Percentiles rank a stretch among this genome's conserved stretches.
Evolutionary conservation across 176 grass and related monocot species (phyloP).

Genomic region (Alloteropsis semialata): DNA sequence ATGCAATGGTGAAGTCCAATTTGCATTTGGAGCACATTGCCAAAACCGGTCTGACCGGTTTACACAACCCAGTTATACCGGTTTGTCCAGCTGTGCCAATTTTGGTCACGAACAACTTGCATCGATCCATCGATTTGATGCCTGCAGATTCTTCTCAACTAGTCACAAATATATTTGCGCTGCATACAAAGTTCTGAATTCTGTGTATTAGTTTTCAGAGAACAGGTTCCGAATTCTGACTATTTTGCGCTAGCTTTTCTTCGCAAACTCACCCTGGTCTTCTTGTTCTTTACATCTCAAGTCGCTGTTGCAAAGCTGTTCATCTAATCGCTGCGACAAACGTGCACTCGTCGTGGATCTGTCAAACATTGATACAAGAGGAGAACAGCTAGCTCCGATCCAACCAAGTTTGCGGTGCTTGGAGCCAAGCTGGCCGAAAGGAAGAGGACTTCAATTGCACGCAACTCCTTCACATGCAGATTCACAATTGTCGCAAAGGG

Average conservation of each 20-base stretch:
- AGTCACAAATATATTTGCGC: neutral
- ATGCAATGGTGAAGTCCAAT: no score
- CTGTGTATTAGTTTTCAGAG: no score
- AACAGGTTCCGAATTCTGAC: neutral
- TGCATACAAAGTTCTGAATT: neutral
- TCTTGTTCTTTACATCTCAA: neutral
- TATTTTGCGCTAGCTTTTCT: neutral
- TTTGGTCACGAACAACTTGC: no score
- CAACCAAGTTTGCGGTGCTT: slow-evolving; percentile 14
- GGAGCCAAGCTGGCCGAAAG: slow-evolving; percentile 24
- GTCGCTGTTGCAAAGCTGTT: neutral
- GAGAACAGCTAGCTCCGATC: neutral
- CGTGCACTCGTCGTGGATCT: neutral
- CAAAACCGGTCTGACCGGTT: no score
- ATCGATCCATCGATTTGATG: neutral
- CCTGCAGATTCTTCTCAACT: neutral
- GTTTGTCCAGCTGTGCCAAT: no score
- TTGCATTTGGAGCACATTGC: no score
- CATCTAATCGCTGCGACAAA: neutral
- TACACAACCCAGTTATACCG: no score
- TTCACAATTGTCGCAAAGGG: slow-evolving; percentile 10
- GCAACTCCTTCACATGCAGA: slow-evolving; percentile 34
- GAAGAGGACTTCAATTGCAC: slow-evolving; percentile 35
- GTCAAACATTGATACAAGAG: neutral
- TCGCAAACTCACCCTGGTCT: neutral